Conservation (phyloP, 83 land plant species). For the Picea engelmannii region DNA sequence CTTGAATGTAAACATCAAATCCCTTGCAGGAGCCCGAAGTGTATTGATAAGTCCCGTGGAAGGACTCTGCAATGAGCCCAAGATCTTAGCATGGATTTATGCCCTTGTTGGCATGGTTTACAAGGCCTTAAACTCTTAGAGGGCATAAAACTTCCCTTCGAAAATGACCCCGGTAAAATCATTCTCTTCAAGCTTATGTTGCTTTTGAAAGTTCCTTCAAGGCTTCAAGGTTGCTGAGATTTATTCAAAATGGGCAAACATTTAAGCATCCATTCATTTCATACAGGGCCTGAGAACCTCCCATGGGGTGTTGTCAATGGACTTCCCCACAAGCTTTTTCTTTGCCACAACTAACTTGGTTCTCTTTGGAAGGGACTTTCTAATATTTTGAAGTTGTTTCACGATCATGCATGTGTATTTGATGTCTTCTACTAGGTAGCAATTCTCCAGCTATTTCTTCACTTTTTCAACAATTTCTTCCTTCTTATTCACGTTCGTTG, state of each 20-base stretch:
- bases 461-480: constrained; percentile 80
- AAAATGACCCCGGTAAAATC: constrained; percentile 92
- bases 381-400: constrained; percentile 77
- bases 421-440: constrained; percentile 81
- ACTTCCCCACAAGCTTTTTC: constrained; percentile 29
- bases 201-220: constrained; percentile 86
- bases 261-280: constrained; percentile 91
- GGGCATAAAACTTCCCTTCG: constrained; percentile 83
- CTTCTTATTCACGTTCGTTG: constrained; percentile 85
- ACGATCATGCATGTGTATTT: constrained; percentile 81
- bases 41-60: constrained; percentile 60
- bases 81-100: constrained; percentile 75
- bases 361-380: constrained; percentile 62
- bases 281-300: constrained; percentile 79
- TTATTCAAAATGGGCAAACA: constrained; percentile 92
- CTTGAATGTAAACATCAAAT: constrained; percentile 74
- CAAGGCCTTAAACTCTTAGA: constrained; percentile 77
- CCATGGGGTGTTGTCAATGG: constrained; percentile 89
- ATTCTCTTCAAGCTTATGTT: constrained; percentile 77
- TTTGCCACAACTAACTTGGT: constrained; percentile 70
- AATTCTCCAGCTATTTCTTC: constrained; percentile 71
- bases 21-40: constrained; percentile 88
- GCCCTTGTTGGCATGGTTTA: constrained; percentile 90
- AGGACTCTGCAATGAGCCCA: constrained; percentile 73
- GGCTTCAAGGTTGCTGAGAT: constrained; percentile 87